Conservation (phyloP, 139 green algal species). For the Picochlorum sp. region DNA sequence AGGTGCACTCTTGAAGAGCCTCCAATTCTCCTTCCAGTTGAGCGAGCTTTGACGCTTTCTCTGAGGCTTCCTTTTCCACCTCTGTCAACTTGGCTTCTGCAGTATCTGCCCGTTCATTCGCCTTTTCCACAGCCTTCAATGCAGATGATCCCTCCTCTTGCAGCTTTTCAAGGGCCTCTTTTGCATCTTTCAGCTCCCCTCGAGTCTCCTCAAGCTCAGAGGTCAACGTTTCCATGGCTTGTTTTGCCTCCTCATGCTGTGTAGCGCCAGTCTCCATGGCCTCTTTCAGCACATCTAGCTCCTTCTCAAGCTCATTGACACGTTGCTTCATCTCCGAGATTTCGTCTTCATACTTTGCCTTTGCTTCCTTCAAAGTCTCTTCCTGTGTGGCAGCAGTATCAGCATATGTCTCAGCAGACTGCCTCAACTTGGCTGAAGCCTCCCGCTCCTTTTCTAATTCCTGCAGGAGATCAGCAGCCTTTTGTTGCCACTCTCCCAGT, state of each 20-base stretch:
- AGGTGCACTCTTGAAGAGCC: conserved; percentile 49
- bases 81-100: neutral
- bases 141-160: neutral
- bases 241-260: conserved; percentile 32
- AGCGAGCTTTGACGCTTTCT: conserved; percentile 21
- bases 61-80: conserved; percentile 16
- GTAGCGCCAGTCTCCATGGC: conserved; percentile 25
- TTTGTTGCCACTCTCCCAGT: conserved; percentile 27
- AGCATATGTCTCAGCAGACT: conserved; percentile 2
- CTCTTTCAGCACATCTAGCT: conserved; percentile 38
- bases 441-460: conserved; percentile 25
- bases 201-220: conserved; percentile 16
- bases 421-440: conserved; percentile 2
- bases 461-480: conserved; percentile 22
- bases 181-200: neutral
- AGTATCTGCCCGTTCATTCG: neutral
- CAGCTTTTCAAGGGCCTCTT: neutral
- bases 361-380: conserved; percentile 6
- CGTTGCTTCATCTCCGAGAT: conserved; percentile 4
- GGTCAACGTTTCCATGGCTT: conserved; percentile 15
- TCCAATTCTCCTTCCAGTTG: conserved; percentile 54
- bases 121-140: neutral
- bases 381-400: conserved; percentile 2
- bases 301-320: conserved; percentile 20
- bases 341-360: conserved; percentile 1